Conservation (phyloP, 192 early-diverging fungal species). For the Coemansia sp. region DNA sequence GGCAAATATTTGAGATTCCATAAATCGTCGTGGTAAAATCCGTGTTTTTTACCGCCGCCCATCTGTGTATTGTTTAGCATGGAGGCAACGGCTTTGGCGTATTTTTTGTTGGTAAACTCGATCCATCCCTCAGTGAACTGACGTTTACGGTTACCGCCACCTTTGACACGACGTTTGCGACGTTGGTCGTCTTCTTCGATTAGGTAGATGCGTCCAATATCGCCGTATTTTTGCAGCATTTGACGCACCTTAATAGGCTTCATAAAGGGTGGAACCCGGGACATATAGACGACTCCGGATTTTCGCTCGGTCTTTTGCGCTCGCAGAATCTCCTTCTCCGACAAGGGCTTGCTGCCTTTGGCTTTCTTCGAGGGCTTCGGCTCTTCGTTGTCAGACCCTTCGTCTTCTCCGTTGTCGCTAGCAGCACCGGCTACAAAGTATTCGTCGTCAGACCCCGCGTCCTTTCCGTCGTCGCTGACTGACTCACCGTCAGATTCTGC, state of each 20-base stretch:
- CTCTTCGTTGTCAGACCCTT: background rate
- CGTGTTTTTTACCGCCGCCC: constrained; percentile 81
- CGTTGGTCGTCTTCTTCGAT: constrained; percentile 79
- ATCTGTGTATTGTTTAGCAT: constrained; percentile 83
- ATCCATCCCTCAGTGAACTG: constrained; percentile 98
- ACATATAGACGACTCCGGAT: constrained; percentile 91
- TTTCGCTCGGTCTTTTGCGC: constrained; percentile 60
- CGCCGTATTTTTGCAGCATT: constrained; percentile 74
- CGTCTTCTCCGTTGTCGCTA: constrained; percentile 7
- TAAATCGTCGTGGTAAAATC: constrained; percentile 88
- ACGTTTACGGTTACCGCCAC: constrained; percentile 78
- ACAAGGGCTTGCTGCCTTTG: constrained; percentile 18
- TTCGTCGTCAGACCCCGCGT: constrained; percentile 20
- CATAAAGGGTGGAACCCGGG: constrained; percentile 94
- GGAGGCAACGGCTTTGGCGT: constrained; percentile 77
- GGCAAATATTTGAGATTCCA: constrained; percentile 98
- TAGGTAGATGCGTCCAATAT: constrained; percentile 85
- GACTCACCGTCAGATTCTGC: background rate
- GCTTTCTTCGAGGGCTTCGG: constrained; percentile 2
- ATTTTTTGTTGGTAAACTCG: constrained; percentile 92
- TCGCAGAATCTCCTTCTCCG: constrained; percentile 56
- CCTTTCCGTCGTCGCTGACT: constrained; percentile 5
- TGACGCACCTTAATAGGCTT: constrained; percentile 77
- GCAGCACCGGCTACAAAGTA: constrained; percentile 40
- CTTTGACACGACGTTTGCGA: constrained; percentile 82